Conservation (phyloP, 192 early-diverging fungal genomes). For the Coemansia sp. region DNA sequence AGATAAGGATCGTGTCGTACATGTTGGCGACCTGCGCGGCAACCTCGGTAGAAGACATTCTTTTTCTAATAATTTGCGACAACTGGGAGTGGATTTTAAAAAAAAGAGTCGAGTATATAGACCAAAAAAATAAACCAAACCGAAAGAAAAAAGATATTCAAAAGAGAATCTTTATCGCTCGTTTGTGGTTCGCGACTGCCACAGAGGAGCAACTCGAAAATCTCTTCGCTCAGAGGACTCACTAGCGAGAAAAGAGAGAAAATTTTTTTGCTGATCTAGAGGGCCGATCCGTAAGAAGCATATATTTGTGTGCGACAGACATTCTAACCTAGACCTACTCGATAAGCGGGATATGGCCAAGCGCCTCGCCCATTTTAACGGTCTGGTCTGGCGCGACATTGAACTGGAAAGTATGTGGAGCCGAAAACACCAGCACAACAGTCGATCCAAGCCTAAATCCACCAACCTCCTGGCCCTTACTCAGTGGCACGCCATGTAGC, state of each 20-base stretch:
- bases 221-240: neutral
- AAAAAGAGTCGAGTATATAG: neutral
- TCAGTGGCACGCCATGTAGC: constrained; percentile 69
- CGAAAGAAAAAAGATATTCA: constrained; percentile 2
- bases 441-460: constrained; percentile 96
- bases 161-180: neutral
- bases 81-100: neutral
- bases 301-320: neutral
- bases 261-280: constrained; percentile 1
- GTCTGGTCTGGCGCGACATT: constrained; percentile 68
- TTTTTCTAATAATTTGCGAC: constrained; percentile 10
- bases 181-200: neutral
- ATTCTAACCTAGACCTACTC: neutral
- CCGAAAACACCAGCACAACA: constrained; percentile 96
- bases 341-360: constrained; percentile 56
- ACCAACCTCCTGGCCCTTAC: constrained; percentile 88
- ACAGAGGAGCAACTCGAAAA: neutral
- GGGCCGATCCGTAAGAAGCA: neutral
- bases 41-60: constrained; percentile 38
- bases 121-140: constrained; percentile 7
- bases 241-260: neutral
- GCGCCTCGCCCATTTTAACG: constrained; percentile 80
- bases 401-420: constrained; percentile 83
- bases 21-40: constrained; percentile 71
- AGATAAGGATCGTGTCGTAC: constrained; percentile 96